Conservation (phyloP, 2,329 filamentous ascomycete species). For the Aspergillus ochraceoroseus region DNA sequence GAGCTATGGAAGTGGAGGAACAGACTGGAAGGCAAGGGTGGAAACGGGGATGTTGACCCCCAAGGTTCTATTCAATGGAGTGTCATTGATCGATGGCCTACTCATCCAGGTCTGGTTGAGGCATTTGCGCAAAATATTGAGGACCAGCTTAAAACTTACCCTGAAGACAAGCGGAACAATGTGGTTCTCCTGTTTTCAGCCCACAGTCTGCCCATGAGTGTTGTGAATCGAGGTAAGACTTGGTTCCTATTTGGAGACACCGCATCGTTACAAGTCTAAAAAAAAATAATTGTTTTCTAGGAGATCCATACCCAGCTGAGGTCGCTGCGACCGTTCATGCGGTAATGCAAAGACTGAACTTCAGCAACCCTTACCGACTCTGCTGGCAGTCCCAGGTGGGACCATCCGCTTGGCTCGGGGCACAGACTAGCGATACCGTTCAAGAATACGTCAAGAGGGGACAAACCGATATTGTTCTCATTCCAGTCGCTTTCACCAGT, state of each 20-base stretch:
- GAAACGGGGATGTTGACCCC: slow-evolving; percentile 47
- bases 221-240: slow-evolving; percentile 76
- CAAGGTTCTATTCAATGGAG: slow-evolving; percentile 84
- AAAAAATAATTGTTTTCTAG: slow-evolving; percentile 44
- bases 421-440: slow-evolving; percentile 85
- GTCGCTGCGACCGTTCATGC: slow-evolving; percentile 94
- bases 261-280: slow-evolving; percentile 6
- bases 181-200: slow-evolving; percentile 91
- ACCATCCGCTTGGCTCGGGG: slow-evolving; percentile 89
- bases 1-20: slow-evolving; percentile 97
- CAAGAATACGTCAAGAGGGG: slow-evolving; percentile 85
- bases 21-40: slow-evolving; percentile 70
- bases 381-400: slow-evolving; percentile 99
- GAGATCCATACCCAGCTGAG: slow-evolving; percentile 91
- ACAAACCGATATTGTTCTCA: slow-evolving; percentile 82
- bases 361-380: slow-evolving; percentile 84
- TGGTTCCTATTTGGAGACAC: neutral
- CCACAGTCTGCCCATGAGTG: slow-evolving; percentile 93
- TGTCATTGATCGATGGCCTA: slow-evolving; percentile 96
- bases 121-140: slow-evolving; percentile 92
- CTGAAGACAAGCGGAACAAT: slow-evolving; percentile 69
- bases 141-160: slow-evolving; percentile 75
- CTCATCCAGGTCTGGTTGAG: slow-evolving; percentile 82
- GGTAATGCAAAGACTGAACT: slow-evolving; percentile 86
- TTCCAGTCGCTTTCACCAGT: slow-evolving; percentile 97